Conservation (phyloP, 371 early-diverging fungal genomes). For the Sanchytrium tribonematis region DNA sequence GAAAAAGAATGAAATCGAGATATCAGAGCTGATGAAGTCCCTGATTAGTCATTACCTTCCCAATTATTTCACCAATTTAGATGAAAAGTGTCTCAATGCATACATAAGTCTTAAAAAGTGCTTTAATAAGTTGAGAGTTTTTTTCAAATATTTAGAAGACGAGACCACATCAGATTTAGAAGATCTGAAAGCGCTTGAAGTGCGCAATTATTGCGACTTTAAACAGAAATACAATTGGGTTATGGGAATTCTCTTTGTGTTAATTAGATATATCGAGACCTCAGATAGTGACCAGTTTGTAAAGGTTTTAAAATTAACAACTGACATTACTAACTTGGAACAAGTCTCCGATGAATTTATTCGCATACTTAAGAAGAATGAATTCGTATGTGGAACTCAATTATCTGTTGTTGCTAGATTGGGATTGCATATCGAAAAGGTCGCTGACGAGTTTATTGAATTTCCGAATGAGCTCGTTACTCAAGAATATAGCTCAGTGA, state of each 20-base stretch:
- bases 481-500: not conserved
- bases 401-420: not conserved
- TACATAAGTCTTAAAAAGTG: too few species aligned
- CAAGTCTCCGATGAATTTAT: not conserved
- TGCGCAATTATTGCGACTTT: not conserved
- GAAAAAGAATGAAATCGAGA: too few species aligned
- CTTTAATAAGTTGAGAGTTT: too few species aligned
- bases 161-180: too few species aligned
- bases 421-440: not conserved
- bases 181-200: not conserved
- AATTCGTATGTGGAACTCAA: not conserved
- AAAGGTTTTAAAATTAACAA: not conserved
- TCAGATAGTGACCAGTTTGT: not conserved
- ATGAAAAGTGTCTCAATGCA: too few species aligned
- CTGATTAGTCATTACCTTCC: too few species aligned
- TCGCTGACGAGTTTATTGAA: not conserved
- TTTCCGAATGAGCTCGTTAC: not conserved
- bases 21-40: too few species aligned
- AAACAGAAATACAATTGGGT: not conserved
- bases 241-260: not conserved
- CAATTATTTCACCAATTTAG: too few species aligned
- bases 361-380: not conserved
- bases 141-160: too few species aligned
- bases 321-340: not conserved
- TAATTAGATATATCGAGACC: not conserved